phyloP scores from a whole-genome alignment of 345 rosid genomes.

The Geranium brycei region DNA sequence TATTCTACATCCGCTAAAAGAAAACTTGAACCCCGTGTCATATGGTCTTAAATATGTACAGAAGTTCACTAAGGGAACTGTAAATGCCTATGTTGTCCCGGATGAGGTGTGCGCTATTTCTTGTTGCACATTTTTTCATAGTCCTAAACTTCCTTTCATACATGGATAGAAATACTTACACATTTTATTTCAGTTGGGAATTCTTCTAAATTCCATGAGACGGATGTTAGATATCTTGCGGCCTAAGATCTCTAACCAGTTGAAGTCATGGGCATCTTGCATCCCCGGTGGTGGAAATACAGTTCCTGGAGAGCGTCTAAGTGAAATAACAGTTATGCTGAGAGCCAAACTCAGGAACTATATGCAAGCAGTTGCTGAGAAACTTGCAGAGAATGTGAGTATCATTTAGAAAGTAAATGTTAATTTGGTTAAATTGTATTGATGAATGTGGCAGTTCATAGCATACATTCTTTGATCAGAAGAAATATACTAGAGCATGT shows the following conservation, averaged over 20 bases:
- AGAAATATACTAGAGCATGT: too few relatives aligned
- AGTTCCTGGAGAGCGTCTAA: conserved; percentile 81
- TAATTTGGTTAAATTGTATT: background rate
- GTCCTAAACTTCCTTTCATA: background rate
- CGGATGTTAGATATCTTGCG: conserved; percentile 84
- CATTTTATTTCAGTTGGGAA: conserved; percentile 47
- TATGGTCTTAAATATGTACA: conserved; percentile 86
- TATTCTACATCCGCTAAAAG: conserved; percentile 78
- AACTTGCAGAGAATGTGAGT: conserved; percentile 86
- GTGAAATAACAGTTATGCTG: conserved; percentile 90
- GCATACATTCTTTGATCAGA: too few relatives aligned
- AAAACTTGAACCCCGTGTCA: conserved; percentile 71
- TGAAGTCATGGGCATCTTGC: conserved; percentile 92
- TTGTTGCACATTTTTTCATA: background rate
- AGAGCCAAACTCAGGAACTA: conserved; percentile 80
- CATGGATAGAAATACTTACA: conserved; percentile 9
- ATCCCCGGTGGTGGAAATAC: conserved; percentile 71
- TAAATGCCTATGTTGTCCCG: conserved; percentile 53
- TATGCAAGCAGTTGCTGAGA: conserved; percentile 84
- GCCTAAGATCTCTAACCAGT: conserved; percentile 67
- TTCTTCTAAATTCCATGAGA: conserved; percentile 83
- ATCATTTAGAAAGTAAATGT: background rate
- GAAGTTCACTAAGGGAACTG: conserved; percentile 75
- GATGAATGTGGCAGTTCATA: background rate
- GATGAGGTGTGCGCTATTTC: conserved; percentile 48